Evolutionary conservation across 495 filamentous ascomycete species (phyloP).

Genomic region (Penicillium canariense): DNA sequence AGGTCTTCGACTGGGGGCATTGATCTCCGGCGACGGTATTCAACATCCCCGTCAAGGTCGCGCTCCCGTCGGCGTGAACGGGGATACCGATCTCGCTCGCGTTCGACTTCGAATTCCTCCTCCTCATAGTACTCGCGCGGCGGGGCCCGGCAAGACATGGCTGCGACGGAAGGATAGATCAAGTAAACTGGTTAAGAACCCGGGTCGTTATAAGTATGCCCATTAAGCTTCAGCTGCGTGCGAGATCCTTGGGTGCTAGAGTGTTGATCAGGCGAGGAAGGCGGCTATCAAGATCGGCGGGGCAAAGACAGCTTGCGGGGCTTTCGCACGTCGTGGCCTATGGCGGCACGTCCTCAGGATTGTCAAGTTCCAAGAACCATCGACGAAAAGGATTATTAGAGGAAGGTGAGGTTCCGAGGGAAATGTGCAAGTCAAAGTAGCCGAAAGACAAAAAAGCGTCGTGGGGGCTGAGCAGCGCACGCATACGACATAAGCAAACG

Average conservation of each 20-base stretch:
- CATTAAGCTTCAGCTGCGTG: background rate
- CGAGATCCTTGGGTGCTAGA: background rate
- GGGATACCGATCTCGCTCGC: constrained; percentile 19
- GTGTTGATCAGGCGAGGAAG: background rate
- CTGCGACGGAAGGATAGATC: background rate
- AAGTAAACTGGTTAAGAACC: background rate
- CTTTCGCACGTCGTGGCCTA: constrained; percentile 5
- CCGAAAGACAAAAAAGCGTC: background rate
- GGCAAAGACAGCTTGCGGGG: constrained; percentile 10
- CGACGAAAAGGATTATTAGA: background rate
- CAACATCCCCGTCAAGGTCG: constrained; percentile 22
- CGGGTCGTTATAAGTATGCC: background rate
- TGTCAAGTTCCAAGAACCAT: background rate
- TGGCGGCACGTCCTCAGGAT: constrained; percentile 1
- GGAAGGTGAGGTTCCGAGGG: background rate
- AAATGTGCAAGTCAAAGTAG: background rate
- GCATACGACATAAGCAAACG: constrained; percentile 5
- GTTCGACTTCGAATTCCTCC: constrained; percentile 30
- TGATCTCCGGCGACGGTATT: constrained; percentile 28
- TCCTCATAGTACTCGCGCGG: constrained; percentile 33
- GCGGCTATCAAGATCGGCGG: background rate
- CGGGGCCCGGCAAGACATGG: constrained; percentile 38
- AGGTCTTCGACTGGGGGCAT: constrained; percentile 29
- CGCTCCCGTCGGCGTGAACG: constrained; percentile 22
- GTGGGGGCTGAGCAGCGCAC: constrained; percentile 10